Percentiles rank a stretch among this genome's conserved stretches.
These are phyloP conservation scores for Ogataea pilisensis DNA, from an alignment of 805 yeast genomes.

Conservation along the genomic window DNA sequence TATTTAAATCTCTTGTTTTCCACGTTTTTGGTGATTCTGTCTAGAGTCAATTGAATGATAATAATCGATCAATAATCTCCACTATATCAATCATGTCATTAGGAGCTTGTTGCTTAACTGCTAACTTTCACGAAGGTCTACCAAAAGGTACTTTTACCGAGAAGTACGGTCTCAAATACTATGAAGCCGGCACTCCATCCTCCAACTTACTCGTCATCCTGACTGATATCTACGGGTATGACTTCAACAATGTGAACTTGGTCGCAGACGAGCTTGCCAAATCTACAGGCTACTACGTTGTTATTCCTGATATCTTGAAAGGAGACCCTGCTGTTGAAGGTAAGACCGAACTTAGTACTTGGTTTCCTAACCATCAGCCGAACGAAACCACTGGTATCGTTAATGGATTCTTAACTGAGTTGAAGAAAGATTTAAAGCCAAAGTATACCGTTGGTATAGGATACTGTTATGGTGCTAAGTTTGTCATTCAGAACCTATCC, in stretches of 20 bases:
- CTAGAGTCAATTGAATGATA: no score
- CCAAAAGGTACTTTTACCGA: conserved; percentile 41
- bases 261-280: conserved; percentile 64
- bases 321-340: conserved; percentile 43
- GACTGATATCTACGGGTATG: conserved; percentile 68
- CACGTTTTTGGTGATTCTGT: no score
- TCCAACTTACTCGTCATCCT: conserved; percentile 55
- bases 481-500: conserved; percentile 48
- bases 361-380: conserved; percentile 39
- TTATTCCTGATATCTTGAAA: conserved; percentile 71
- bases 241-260: conserved; percentile 52
- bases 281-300: conserved; percentile 54
- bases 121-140: conserved; percentile 37
- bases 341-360: conserved; percentile 28
- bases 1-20: no score
- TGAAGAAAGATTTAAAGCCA: conserved; percentile 43
- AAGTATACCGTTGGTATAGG: conserved; percentile 59
- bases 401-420: conserved; percentile 40
- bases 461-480: conserved; percentile 83
- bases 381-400: conserved; percentile 47
- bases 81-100: no score
- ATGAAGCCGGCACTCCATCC: conserved; percentile 43
- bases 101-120: conserved; percentile 1
- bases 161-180: conserved; percentile 42
- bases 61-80: no score